Conservation (phyloP, 2,329 filamentous ascomycete genomes). For the Lachnellula cervina region DNA sequence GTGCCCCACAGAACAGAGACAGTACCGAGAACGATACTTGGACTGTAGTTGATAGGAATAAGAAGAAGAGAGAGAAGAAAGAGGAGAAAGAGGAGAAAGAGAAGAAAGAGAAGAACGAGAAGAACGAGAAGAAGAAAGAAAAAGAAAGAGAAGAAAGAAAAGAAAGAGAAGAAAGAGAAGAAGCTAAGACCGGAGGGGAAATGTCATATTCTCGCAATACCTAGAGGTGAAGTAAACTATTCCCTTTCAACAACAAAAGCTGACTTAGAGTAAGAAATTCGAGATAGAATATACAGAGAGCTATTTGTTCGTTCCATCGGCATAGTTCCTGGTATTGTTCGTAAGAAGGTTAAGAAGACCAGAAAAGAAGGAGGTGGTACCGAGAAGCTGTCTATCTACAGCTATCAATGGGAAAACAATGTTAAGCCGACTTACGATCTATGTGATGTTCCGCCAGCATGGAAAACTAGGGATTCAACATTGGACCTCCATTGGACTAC, state of each 20-base stretch:
- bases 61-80: not conserved
- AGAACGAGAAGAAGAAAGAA: not conserved
- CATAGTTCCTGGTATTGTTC: not conserved
- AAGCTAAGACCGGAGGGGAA: not conserved
- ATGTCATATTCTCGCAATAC: not conserved
- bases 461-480: not conserved
- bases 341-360: not conserved
- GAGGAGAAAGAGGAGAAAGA: not conserved
- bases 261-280: not conserved
- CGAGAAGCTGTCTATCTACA: not conserved
- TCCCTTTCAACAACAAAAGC: not conserved
- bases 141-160: not conserved
- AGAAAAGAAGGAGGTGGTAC: not conserved
- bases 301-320: not conserved
- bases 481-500: not conserved
- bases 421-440: not conserved
- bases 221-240: not conserved
- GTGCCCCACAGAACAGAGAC: no score
- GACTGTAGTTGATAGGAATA: not conserved
- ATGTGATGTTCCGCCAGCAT: not conserved
- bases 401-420: not conserved
- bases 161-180: not conserved
- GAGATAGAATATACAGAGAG: not conserved
- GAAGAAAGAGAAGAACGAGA: not conserved
- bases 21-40: not conserved